These are phyloP conservation scores for Asterophora parasitica DNA, from an alignment of 768 basidiomycete species.

Conservation along the genomic window DNA sequence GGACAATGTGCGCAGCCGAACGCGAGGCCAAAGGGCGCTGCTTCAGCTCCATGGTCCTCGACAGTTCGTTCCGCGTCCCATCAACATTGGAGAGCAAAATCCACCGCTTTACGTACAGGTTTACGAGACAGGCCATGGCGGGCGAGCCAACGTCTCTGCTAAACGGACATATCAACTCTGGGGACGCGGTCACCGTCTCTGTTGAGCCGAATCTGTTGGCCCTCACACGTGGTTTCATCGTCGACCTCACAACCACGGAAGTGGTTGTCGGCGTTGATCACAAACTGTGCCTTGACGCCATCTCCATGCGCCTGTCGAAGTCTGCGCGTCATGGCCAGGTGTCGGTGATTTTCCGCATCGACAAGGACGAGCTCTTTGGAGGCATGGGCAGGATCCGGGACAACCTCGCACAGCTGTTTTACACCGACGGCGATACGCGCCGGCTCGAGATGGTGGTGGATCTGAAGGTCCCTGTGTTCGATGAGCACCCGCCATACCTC, in stretches of 20 bases:
- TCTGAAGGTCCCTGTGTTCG: constrained; percentile 64
- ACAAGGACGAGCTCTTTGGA: constrained; percentile 86
- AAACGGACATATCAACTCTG: constrained; percentile 70
- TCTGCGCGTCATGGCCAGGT: not conserved
- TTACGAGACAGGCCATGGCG: constrained; percentile 35
- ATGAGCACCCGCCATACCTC: constrained; percentile 20
- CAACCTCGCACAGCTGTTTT: constrained; percentile 88
- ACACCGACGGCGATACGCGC: constrained; percentile 64
- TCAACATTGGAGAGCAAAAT: constrained; percentile 45
- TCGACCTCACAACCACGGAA: constrained; percentile 57
- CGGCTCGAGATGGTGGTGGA: constrained; percentile 80
- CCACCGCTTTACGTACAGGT: constrained; percentile 76
- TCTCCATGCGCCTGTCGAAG: constrained; percentile 35
- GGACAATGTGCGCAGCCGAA: constrained; percentile 82
- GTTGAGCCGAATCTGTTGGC: constrained; percentile 85
- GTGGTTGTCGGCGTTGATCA: constrained; percentile 85
- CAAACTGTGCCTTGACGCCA: constrained; percentile 47
- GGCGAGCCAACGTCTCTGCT: constrained; percentile 30
- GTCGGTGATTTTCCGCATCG: constrained; percentile 69
- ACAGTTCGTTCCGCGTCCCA: constrained; percentile 31
- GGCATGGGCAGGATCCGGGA: constrained; percentile 88
- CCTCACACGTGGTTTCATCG: constrained; percentile 77
- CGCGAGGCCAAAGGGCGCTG: constrained; percentile 82
- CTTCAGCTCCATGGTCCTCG: constrained; percentile 75
- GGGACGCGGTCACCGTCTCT: constrained; percentile 85